Evolutionary conservation across 1,139 yeast genomes (phyloP), one percentile per base, ranked within the genome.

Genomic region (Candida albicans): DNA sequence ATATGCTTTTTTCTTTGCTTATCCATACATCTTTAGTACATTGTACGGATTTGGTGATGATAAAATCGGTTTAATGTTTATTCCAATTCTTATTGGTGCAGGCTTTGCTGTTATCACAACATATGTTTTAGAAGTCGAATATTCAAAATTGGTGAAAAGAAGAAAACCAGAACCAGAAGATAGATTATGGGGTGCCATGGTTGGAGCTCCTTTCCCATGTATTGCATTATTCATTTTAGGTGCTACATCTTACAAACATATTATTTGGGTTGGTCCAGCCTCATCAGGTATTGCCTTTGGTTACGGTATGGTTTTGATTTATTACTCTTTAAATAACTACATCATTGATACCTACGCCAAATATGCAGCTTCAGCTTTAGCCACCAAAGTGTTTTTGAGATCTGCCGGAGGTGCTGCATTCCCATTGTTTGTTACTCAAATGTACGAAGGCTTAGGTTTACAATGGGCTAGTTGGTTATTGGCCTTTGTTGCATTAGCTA

Each of bases 251-350:
- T 81, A 77, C 56, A 79, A 85, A 52, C 84, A 82, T 53, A 77
- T 89, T 51, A 83, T 88, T 48, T 89, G 96, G 96, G 96, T 90
- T 33, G 96, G 96, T 24, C 96, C 96, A 12, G 95, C 96, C 7
- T 86, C 95, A 24, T 77, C 95, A 1, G 96, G 96, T 50, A 64
- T 89, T 40, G 88, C 95, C 0, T 88, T 88, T 62, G 96, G 96
- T 30, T 88, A 80, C 58, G 96, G 96, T 49, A 87, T 89, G 96
- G 96, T 88, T 44, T 72, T 89, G 57, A 83, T 88, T 58, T 89
- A 88, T 65, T 87, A 88, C 62, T 86, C 96, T 1, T 75, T 88
- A 59, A 89, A 89, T 68, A 88, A 88, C 67, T 89, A 89, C 64
- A 87, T 89, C 64, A 86, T 89, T 61, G 96, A 88, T 64, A 83